These are phyloP conservation scores for Iris pallida DNA, from an alignment of 116 monocot species.

Conservation along the genomic window DNA sequence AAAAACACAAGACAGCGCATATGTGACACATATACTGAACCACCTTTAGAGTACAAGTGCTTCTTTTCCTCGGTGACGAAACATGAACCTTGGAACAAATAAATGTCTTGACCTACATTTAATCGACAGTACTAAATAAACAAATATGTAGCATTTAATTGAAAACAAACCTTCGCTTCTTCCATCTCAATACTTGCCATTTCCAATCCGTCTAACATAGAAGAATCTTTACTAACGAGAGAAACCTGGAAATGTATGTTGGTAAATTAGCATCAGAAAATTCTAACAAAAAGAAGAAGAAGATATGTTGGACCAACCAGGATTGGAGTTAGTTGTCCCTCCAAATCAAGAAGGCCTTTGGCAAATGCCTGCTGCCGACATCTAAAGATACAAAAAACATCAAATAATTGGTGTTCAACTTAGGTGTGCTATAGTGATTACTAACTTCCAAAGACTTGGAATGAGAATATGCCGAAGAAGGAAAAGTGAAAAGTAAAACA, in stretches of 20 bases:
- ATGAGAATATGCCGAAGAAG: too few species aligned
- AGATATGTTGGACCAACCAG: constrained; percentile 38
- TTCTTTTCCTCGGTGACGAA: too few species aligned
- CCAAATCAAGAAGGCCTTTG: constrained; percentile 99
- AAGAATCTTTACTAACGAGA: constrained; percentile 99
- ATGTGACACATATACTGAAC: too few species aligned
- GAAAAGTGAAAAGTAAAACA: too few species aligned
- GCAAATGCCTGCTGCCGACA: constrained; percentile 99
- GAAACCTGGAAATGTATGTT: constrained; percentile 60
- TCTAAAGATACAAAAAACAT: constrained; percentile 27
- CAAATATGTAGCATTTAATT: background rate
- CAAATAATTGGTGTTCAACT: too few species aligned
- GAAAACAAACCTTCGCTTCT: constrained; percentile 77
- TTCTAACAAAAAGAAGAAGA: background rate
- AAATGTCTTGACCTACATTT: too few species aligned
- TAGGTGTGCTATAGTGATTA: too few species aligned
- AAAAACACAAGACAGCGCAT: too few species aligned
- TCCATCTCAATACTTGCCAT: constrained; percentile 94
- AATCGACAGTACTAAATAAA: too few species aligned
- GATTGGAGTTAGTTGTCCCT: constrained; percentile 95
- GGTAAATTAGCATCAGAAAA: constrained; percentile 5
- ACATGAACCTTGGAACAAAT: too few species aligned
- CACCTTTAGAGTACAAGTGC: too few species aligned
- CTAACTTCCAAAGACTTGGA: background rate
- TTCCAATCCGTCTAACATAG: constrained; percentile 99